Conservation (phyloP, 192 early-diverging fungal species). For the Allomyces macrogynus region DNA sequence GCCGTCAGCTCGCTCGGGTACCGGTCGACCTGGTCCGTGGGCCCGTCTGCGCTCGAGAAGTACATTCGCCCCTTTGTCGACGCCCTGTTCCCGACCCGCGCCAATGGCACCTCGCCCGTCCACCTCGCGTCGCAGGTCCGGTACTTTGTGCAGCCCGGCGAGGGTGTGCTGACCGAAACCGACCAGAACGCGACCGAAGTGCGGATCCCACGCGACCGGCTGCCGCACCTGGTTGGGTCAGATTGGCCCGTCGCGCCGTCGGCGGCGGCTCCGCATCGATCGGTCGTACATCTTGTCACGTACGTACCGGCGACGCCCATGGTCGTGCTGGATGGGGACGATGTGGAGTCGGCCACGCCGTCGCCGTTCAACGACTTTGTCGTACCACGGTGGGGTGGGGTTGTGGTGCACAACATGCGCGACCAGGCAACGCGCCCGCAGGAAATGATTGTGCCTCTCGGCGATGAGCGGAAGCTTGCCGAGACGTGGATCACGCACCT, state of each 20-base stretch:
- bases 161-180: not conserved
- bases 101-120: not conserved
- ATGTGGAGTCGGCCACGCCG: slow-evolving; percentile 3
- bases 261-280: slow-evolving; percentile 55
- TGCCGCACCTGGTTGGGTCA: slow-evolving; percentile 84
- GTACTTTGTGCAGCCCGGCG: not conserved
- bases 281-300: slow-evolving; percentile 75
- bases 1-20: not conserved
- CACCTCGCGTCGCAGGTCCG: not conserved
- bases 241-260: slow-evolving; percentile 73
- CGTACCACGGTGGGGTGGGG: slow-evolving; percentile 91
- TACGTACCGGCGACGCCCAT: slow-evolving; percentile 55
- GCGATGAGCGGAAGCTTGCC: slow-evolving; percentile 53
- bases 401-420: slow-evolving; percentile 46
- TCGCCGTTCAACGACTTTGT: slow-evolving; percentile 52
- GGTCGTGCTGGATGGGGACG: slow-evolving; percentile 3
- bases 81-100: too few relatives aligned
- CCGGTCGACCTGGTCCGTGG: not conserved
- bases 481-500: slow-evolving; percentile 61
- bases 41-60: not conserved
- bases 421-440: slow-evolving; percentile 3
- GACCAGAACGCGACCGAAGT: not conserved
- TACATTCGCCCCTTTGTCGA: too few relatives aligned
- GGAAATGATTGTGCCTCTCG: slow-evolving; percentile 12
- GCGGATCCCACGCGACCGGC: slow-evolving; percentile 23